Evolutionary conservation across 495 filamentous ascomycete genomes (phyloP).

Genomic region (Endocarpon pusillum): DNA sequence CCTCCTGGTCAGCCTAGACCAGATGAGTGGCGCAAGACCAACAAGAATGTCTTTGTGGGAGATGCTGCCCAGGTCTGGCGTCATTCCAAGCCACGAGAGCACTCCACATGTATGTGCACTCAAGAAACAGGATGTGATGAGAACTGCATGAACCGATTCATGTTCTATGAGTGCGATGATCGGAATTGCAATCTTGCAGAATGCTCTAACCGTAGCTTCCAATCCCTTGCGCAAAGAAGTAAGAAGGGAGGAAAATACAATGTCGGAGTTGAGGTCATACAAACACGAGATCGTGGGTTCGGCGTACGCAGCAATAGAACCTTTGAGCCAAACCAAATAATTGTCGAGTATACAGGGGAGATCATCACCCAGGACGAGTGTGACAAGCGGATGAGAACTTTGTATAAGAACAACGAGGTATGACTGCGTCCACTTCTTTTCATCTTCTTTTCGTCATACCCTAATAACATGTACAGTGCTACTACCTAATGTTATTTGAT

Average conservation of each 20-base stretch:
- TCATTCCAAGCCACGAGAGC: slow-evolving; percentile 52
- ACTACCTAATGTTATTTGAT: slow-evolving; percentile 95
- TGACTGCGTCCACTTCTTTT: slow-evolving; percentile 10
- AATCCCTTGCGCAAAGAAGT: slow-evolving; percentile 54
- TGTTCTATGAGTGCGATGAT: slow-evolving; percentile 92
- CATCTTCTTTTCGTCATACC: not conserved
- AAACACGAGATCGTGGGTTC: slow-evolving; percentile 75
- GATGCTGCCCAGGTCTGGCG: slow-evolving; percentile 78
- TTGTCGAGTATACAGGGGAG: slow-evolving; percentile 94
- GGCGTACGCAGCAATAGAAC: slow-evolving; percentile 79
- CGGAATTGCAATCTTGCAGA: slow-evolving; percentile 67
- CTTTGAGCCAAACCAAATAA: slow-evolving; percentile 82
- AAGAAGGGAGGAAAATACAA: slow-evolving; percentile 70
- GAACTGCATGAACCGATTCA: slow-evolving; percentile 80
- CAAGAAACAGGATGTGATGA: slow-evolving; percentile 70
- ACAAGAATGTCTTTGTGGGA: slow-evolving; percentile 85
- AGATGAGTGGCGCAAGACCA: slow-evolving; percentile 74
- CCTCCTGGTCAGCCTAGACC: slow-evolving; percentile 77
- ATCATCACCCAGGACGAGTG: slow-evolving; percentile 91
- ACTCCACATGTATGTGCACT: slow-evolving; percentile 67
- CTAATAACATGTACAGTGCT: slow-evolving; percentile 41
- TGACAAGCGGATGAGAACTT: slow-evolving; percentile 77
- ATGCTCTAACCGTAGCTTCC: slow-evolving; percentile 80
- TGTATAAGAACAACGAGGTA: slow-evolving; percentile 85
- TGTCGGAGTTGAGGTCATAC: slow-evolving; percentile 84